Percentiles rank a stretch among this genome's conserved stretches.
Conservation (phyloP, 1,284 basidiomycete genomes). For the Malassezia sympodialis region DNA sequence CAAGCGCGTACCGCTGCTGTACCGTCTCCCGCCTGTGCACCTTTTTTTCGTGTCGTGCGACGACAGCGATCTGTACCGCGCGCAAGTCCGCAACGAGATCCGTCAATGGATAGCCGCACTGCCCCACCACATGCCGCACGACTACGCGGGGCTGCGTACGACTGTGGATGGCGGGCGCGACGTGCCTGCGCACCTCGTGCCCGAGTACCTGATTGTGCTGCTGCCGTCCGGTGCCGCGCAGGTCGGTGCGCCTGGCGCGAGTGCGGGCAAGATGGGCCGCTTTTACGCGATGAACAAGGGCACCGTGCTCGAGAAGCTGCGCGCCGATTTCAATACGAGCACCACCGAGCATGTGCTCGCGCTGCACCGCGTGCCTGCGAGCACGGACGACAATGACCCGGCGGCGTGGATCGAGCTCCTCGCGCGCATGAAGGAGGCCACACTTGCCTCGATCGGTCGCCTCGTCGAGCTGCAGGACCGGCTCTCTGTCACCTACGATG, state of each 20-base stretch:
- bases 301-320: slow-evolving; percentile 78
- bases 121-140: slow-evolving; percentile 14
- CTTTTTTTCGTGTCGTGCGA: slow-evolving; percentile 42
- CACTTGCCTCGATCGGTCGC: slow-evolving; percentile 69
- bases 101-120: slow-evolving; percentile 41
- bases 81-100: slow-evolving; percentile 40
- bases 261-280: slow-evolving; percentile 28
- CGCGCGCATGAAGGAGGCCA: slow-evolving; percentile 76
- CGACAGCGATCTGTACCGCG: slow-evolving; percentile 44
- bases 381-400: slow-evolving; percentile 57
- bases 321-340: slow-evolving; percentile 79
- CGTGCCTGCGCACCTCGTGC: slow-evolving; percentile 20
- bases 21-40: slow-evolving; percentile 31
- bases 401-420: slow-evolving; percentile 79
- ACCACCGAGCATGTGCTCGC: slow-evolving; percentile 58
- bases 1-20: neutral
- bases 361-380: slow-evolving; percentile 20
- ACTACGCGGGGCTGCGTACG: slow-evolving; percentile 20
- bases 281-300: slow-evolving; percentile 67
- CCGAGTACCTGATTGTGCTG: slow-evolving; percentile 44
- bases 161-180: slow-evolving; percentile 40
- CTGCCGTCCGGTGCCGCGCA: slow-evolving; percentile 54
- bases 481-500: slow-evolving; percentile 18
- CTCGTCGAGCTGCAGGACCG: slow-evolving; percentile 53
- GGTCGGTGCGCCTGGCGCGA: slow-evolving; percentile 56